Percentiles rank a stretch among this genome's conserved stretches.
Evolutionary conservation across 129 eudicot species (phyloP).

Genomic region (Heracleum sosnowskyi): DNA sequence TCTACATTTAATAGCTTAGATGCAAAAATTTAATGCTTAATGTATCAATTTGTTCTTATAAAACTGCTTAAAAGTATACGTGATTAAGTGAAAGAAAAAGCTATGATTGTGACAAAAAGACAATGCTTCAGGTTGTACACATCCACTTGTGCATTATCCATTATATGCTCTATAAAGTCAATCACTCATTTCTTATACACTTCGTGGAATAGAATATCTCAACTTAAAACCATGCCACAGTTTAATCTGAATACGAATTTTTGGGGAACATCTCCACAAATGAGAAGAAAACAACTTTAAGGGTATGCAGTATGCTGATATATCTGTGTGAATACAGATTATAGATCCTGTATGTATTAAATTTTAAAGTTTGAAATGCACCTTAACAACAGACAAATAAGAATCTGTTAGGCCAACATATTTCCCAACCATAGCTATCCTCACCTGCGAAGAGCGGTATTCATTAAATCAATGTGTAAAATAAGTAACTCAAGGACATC

Average conservation of each 20-base stretch:
- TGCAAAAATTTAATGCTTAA: background rate
- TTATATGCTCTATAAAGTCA: background rate
- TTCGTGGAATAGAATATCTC: background rate
- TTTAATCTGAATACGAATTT: background rate
- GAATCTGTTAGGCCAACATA: conserved; percentile 91
- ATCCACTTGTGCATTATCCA: background rate
- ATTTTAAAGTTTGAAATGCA: conserved; percentile 4
- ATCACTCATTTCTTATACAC: background rate
- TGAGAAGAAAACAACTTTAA: background rate
- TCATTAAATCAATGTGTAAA: conserved; percentile 5
- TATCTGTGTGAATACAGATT: background rate
- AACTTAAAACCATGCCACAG: background rate
- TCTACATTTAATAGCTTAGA: background rate
- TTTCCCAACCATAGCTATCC: conserved; percentile 98
- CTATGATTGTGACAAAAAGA: background rate
- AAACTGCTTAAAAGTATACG: background rate
- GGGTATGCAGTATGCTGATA: background rate
- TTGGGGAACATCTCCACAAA: background rate
- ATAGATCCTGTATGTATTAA: background rate
- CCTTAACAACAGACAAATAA: conserved; percentile 93
- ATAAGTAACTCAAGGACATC: conserved; percentile 2
- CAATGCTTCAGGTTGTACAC: background rate
- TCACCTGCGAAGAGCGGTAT: conserved; percentile 46
- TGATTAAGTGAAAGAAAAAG: no score
- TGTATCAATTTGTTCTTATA: background rate